These are phyloP conservation scores for Teratosphaeria zuluensis DNA, from an alignment of 2,329 filamentous ascomycete species.

Conservation along the genomic window DNA sequence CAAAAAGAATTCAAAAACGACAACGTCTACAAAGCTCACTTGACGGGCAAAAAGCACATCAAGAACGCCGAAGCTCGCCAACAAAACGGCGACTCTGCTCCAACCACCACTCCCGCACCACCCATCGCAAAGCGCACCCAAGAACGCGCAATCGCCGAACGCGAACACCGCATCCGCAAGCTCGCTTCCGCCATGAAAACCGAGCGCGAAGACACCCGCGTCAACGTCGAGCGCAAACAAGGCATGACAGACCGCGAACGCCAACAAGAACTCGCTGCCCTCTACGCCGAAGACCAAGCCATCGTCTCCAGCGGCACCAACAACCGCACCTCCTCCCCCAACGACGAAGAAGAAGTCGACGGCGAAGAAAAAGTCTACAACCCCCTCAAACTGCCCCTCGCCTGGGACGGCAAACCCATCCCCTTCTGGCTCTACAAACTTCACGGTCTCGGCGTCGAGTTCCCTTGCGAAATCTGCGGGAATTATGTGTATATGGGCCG, in stretches of 20 bases:
- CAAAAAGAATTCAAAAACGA: constrained; percentile 93
- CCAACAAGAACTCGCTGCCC: constrained; percentile 82
- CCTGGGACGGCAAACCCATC: constrained; percentile 98
- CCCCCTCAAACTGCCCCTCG: constrained; percentile 85
- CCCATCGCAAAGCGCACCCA: constrained; percentile 49
- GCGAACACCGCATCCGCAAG: constrained; percentile 73
- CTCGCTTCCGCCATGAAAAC: constrained; percentile 74
- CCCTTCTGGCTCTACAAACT: constrained; percentile 98
- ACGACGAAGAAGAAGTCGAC: constrained; percentile 56
- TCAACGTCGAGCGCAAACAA: constrained; percentile 92
- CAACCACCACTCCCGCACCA: constrained; percentile 5
- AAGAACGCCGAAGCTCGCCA: constrained; percentile 63
- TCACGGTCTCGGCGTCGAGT: constrained; percentile 89
- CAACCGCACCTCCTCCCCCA: constrained; percentile 30
- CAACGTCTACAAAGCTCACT: constrained; percentile 83
- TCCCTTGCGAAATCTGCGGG: constrained; percentile 90
- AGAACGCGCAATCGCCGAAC: constrained; percentile 80
- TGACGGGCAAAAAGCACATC: constrained; percentile 86
- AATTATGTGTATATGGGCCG: constrained; percentile 99
- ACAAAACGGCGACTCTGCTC: constrained; percentile 13
- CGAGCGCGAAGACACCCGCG: constrained; percentile 77
- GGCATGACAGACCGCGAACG: constrained; percentile 96
- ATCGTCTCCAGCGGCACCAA: constrained; percentile 19
- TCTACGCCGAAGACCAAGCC: constrained; percentile 56
- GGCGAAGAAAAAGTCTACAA: constrained; percentile 86